A percentile compares a stretch with the other conserved stretches of the same genome.
Conservation (phyloP, 257 asterid genomes). For the Solanum dulcamara region DNA sequence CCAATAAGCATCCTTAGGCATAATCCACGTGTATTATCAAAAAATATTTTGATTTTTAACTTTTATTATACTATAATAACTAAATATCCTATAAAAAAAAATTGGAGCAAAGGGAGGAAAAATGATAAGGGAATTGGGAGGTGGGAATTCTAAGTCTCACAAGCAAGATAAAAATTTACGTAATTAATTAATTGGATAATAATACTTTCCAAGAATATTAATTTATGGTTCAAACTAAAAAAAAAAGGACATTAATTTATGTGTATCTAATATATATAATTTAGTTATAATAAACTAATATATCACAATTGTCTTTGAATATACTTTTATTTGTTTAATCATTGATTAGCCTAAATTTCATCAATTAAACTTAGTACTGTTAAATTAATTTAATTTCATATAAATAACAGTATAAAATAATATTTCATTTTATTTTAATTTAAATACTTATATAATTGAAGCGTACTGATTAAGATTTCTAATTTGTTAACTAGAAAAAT, state of each 20-base stretch:
- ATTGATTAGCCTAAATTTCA: not conserved
- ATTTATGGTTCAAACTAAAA: not conserved
- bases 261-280: too few species aligned
- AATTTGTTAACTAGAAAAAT: not conserved
- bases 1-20: not conserved
- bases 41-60: not conserved
- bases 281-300: too few species aligned
- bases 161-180: not conserved
- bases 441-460: not conserved
- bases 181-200: not conserved
- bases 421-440: not conserved
- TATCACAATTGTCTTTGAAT: not conserved
- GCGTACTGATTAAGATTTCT: not conserved
- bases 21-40: not conserved
- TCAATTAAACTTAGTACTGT: not conserved
- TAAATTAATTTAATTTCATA: not conserved
- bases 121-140: not conserved
- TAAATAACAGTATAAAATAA: not conserved
- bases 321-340: not conserved
- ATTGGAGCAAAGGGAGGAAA: not conserved
- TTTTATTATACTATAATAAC: not conserved
- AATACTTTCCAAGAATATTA: not conserved
- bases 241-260: not conserved
- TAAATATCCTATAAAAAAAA: not conserved
- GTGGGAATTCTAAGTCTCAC: too few species aligned